Percentiles rank a stretch among this genome's conserved stretches.
Conservation (phyloP, 495 filamentous ascomycete genomes). For the Aspergillus haitiensis region DNA sequence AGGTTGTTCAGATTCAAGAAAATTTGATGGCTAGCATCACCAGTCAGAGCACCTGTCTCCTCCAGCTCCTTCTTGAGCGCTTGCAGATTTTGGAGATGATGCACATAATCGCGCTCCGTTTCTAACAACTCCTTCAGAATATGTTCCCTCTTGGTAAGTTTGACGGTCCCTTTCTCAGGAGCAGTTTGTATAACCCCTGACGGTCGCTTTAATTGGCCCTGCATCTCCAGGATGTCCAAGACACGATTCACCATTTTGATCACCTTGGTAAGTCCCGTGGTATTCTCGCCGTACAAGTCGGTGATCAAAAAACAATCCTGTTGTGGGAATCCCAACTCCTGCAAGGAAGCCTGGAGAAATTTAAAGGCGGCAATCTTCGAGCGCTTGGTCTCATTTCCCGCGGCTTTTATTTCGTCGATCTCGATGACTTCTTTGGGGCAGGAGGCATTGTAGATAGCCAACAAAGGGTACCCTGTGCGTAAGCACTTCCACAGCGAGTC, state of each 20-base stretch:
- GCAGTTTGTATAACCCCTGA: constrained; percentile 47
- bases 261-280: constrained; percentile 96
- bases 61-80: constrained; percentile 89
- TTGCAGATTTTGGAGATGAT: constrained; percentile 92
- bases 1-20: constrained; percentile 95
- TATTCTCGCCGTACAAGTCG: constrained; percentile 90
- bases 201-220: constrained; percentile 63
- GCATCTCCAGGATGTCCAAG: constrained; percentile 76
- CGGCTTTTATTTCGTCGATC: constrained; percentile 58
- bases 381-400: constrained; percentile 55
- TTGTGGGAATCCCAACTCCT: constrained; percentile 71
- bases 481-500: constrained; percentile 88
- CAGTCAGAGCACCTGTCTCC: constrained; percentile 80
- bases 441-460: constrained; percentile 85
- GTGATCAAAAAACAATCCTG: constrained; percentile 87
- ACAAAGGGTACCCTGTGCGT: constrained; percentile 76
- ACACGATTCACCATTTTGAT: constrained; percentile 84
- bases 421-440: constrained; percentile 62
- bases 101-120: constrained; percentile 97
- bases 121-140: constrained; percentile 87
- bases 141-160: constrained; percentile 79
- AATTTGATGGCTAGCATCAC: constrained; percentile 89
- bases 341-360: constrained; percentile 66
- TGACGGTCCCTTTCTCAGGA: constrained; percentile 43
- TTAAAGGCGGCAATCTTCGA: constrained; percentile 71